phyloP scores from a whole-genome alignment of 2,329 filamentous ascomycete genomes.

The Xylaria sp. region DNA sequence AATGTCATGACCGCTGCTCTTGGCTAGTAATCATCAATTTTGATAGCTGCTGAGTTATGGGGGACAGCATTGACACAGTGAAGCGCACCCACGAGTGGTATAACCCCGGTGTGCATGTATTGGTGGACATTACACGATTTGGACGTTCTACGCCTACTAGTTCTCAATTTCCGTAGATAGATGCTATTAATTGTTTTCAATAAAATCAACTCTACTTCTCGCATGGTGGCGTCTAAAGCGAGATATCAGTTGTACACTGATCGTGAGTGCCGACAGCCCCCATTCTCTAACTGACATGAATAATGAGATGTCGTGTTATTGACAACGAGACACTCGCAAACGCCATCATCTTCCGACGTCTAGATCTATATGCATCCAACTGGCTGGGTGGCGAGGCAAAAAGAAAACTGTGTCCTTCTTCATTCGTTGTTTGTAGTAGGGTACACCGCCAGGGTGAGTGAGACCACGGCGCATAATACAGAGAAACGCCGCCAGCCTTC shows the following conservation, averaged over 20 bases:
- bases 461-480: constrained; percentile 20
- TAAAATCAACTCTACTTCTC: neutral
- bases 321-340: constrained; percentile 1
- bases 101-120: too few species aligned
- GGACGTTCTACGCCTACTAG: too few species aligned
- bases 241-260: neutral
- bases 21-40: too few species aligned
- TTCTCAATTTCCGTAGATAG: too few species aligned
- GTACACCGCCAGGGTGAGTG: constrained; percentile 13
- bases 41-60: too few species aligned
- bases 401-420: constrained; percentile 1
- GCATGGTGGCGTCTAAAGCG: neutral
- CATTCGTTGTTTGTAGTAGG: neutral
- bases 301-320: neutral
- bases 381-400: neutral
- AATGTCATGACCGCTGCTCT: too few species aligned
- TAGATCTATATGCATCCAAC: neutral
- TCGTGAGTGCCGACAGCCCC: constrained; percentile 8
- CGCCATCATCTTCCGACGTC: neutral
- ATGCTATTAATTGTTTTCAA: too few species aligned
- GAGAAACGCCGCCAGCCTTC: constrained; percentile 22
- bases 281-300: constrained; percentile 8
- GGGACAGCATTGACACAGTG: too few species aligned
- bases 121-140: too few species aligned
- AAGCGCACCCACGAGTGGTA: too few species aligned